Base-by-base conservation (phyloP, 371 early-diverging fungal genomes). In the Mortierella sp. region DNA sequence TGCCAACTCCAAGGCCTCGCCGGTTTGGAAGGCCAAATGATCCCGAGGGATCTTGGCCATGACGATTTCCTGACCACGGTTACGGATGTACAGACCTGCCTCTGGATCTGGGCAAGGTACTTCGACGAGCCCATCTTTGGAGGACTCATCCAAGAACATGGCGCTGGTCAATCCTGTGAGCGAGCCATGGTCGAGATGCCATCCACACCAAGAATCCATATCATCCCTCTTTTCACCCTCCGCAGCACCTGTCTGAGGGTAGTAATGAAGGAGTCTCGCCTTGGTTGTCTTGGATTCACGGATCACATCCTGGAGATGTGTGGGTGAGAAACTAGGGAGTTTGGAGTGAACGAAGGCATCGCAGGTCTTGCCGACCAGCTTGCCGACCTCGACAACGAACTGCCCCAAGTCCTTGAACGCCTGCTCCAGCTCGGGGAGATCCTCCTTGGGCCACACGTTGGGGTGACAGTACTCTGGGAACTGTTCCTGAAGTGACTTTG, bases 261-360 rank as follows among this genome's bases (percentile, higher is more conserved):
- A 90, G 70, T 90, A 90, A 65, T 90, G 88, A 21, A 90, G 60
- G 34, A 90, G 65, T 9, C 90, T 80, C 14, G 87, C 89, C 70
- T 88, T 87, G 63, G 63, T 78, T 3, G 83, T 82, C 52, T 79
- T 75, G 53, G 81, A 79, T n/a, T 71, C 62, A 3, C 53, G 52
- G 26, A 84, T 73, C 19, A 84, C 70, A 8, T 64, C 58, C 60
- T 84, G 73, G 3, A 84, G 69, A 56, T 73, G 84, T 2, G 63
- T 63, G 3, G 71, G 63, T 12, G 72, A 63, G 65, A 76, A 83
- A 5, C 64, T 24, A 24, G 73, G 57, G 11, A 80, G 17, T 37
- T 66, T 57, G 2, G 72, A 60, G 47, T 67, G 64, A 14, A 80
- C 72, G 75, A 80, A 89, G 44, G 66, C 66, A 72, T 90, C 90